These are phyloP conservation scores for Tricholoma sp. DNA, from an alignment of 768 basidiomycete species.

Conservation along the genomic window DNA sequence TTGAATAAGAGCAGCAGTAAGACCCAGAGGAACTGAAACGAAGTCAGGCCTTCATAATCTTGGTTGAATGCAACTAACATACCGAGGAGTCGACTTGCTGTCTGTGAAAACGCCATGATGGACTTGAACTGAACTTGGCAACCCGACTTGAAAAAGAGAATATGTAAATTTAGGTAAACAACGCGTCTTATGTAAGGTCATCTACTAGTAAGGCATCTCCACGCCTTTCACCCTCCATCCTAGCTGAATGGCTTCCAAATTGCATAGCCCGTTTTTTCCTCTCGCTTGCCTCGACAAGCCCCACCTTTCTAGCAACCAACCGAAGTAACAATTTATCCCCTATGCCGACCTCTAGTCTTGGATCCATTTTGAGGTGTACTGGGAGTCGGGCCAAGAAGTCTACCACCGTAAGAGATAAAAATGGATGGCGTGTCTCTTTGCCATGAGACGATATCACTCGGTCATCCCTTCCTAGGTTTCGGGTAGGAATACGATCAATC, in stretches of 20 bases:
- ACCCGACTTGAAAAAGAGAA: neutral
- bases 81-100: constrained; percentile 47
- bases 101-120: constrained; percentile 43
- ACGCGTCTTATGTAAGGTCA: neutral
- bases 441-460: constrained; percentile 88
- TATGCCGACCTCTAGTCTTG: constrained; percentile 61
- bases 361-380: constrained; percentile 80
- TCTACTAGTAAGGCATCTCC: constrained; percentile 38
- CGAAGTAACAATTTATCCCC: constrained; percentile 91
- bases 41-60: neutral
- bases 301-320: constrained; percentile 64
- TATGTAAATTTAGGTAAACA: neutral
- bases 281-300: constrained; percentile 65
- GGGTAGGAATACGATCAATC: constrained; percentile 76
- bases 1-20: constrained; percentile 39
- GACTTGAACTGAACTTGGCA: neutral
- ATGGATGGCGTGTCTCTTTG: constrained; percentile 90
- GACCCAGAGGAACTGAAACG: constrained; percentile 39
- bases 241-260: constrained; percentile 85
- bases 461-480: constrained; percentile 94
- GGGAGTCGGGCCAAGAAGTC: constrained; percentile 74
- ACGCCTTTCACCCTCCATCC: constrained; percentile 67
- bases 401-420: constrained; percentile 77
- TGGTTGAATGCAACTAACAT: constrained; percentile 6
- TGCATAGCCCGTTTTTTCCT: constrained; percentile 96